A percentile compares a stretch with the other conserved stretches of the same genome.
Conservation (phyloP, 805 yeast species). For the Ogataea degrootiae region DNA sequence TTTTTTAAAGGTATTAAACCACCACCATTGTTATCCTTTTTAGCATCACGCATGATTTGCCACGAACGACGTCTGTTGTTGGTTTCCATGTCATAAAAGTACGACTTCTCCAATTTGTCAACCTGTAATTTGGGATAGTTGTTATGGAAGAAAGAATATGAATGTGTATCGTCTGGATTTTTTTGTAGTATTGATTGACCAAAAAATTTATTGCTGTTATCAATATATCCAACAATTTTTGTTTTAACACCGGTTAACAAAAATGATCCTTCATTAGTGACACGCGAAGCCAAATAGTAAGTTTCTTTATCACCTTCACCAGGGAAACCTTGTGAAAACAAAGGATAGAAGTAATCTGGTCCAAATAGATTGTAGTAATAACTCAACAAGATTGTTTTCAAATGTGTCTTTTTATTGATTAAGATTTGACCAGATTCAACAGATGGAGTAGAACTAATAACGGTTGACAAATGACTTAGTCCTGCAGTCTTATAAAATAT, state of each 20-base stretch:
- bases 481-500: conserved; percentile 44
- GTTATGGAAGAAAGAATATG: conserved; percentile 26
- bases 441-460: conserved; percentile 45
- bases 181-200: conserved; percentile 30
- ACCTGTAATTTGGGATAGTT: conserved; percentile 29
- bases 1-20: conserved; percentile 13
- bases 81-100: conserved; percentile 15
- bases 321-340: conserved; percentile 66
- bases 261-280: conserved; percentile 23
- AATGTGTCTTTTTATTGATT: conserved; percentile 54
- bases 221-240: conserved; percentile 27
- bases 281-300: conserved; percentile 63
- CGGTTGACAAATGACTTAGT: conserved; percentile 29
- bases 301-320: conserved; percentile 85
- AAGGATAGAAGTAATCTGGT: conserved; percentile 60
- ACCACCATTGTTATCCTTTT: conserved; percentile 24
- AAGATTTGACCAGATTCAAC: conserved; percentile 70
- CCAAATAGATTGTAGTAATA: conserved; percentile 65
- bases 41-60: conserved; percentile 27
- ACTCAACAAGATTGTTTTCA: conserved; percentile 53
- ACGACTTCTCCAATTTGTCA: conserved; percentile 15
- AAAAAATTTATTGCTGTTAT: conserved; percentile 18
- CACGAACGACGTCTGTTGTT: conserved; percentile 20
- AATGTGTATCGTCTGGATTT: conserved; percentile 23
- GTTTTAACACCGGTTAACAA: conserved; percentile 27